These are phyloP conservation scores for Blastobotrys raffinosifermentans DNA, from an alignment of 1,139 yeast genomes.

Conservation along the genomic window DNA sequence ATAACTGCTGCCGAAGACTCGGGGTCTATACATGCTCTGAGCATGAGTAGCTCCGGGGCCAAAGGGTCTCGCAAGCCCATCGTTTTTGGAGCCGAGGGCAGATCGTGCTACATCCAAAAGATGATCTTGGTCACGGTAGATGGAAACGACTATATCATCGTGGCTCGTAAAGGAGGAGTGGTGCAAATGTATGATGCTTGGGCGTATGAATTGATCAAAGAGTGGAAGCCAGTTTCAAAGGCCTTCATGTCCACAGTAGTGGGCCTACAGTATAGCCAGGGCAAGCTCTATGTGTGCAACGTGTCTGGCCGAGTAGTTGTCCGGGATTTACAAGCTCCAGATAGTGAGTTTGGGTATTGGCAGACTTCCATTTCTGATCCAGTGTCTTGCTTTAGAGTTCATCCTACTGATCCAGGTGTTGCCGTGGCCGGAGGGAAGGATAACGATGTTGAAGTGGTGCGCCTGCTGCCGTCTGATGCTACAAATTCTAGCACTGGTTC, in stretches of 20 bases:
- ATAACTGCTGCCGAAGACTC: constrained; percentile 27
- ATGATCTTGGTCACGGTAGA: constrained; percentile 18
- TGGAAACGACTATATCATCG: constrained; percentile 21
- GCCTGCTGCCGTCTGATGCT: constrained; percentile 7
- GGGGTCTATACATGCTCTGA: constrained; percentile 26
- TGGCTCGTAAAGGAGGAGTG: constrained; percentile 32
- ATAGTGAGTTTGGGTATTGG: constrained; percentile 13
- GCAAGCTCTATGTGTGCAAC: constrained; percentile 41
- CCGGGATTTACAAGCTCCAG: constrained; percentile 42
- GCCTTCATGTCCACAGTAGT: constrained; percentile 31
- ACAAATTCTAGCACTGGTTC: constrained; percentile 1
- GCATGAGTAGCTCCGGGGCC: too few relatives aligned
- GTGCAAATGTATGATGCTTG: constrained; percentile 29
- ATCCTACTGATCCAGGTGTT: constrained; percentile 28
- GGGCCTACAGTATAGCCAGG: constrained; percentile 31
- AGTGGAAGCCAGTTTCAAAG: constrained; percentile 32
- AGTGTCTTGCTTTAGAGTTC: constrained; percentile 35
- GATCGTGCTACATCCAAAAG: constrained; percentile 28
- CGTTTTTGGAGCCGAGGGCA: constrained; percentile 25
- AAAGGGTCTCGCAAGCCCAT: constrained; percentile 8
- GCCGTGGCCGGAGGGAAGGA: constrained; percentile 44
- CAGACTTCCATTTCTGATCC: constrained; percentile 32
- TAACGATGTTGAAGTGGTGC: constrained; percentile 35
- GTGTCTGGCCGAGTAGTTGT: constrained; percentile 41
- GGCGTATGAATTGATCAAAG: constrained; percentile 28